Conservation (phyloP, 306 rosid genomes). For the Vicia faba region DNA sequence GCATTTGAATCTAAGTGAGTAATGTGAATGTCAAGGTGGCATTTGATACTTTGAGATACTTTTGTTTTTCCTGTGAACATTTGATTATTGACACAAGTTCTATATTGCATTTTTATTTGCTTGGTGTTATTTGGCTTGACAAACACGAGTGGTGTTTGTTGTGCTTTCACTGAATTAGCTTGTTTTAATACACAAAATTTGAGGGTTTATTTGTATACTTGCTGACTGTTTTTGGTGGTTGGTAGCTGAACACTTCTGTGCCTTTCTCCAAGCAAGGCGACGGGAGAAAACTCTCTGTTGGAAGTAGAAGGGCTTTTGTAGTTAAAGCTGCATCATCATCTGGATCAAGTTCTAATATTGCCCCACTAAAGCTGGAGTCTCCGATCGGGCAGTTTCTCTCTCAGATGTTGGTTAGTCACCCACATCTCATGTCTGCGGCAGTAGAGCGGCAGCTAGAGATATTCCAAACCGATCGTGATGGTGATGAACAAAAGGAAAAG, state of each 20-base stretch:
- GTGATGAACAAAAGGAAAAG: constrained; percentile 67
- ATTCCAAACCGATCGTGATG: constrained; percentile 81
- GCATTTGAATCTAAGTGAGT: no score
- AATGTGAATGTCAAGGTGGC: no score
- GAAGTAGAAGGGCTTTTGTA: constrained; percentile 53
- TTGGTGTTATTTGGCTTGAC: not conserved
- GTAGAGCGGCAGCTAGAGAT: constrained; percentile 91
- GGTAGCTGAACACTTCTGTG: constrained; percentile 48
- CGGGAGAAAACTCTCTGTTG: constrained; percentile 43
- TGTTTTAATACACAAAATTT: not conserved
- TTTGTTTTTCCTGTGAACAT: constrained; percentile 4
- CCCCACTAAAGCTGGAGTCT: constrained; percentile 90
- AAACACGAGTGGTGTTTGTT: not conserved
- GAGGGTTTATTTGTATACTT: constrained; percentile 3
- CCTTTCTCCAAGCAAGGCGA: constrained; percentile 50
- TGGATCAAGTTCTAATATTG: constrained; percentile 59
- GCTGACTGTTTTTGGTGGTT: constrained; percentile 31
- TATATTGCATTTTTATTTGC: constrained; percentile 16
- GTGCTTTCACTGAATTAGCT: constrained; percentile 6
- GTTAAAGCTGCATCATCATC: constrained; percentile 60
- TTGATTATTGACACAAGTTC: not conserved
- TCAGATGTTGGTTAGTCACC: constrained; percentile 80
- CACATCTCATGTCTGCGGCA: constrained; percentile 95
- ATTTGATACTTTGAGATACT: not conserved
- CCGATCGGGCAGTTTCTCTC: constrained; percentile 92